Evolutionary conservation across 2,329 filamentous ascomycete species (phyloP).

Genomic region (Aspergillus chevalieri): DNA sequence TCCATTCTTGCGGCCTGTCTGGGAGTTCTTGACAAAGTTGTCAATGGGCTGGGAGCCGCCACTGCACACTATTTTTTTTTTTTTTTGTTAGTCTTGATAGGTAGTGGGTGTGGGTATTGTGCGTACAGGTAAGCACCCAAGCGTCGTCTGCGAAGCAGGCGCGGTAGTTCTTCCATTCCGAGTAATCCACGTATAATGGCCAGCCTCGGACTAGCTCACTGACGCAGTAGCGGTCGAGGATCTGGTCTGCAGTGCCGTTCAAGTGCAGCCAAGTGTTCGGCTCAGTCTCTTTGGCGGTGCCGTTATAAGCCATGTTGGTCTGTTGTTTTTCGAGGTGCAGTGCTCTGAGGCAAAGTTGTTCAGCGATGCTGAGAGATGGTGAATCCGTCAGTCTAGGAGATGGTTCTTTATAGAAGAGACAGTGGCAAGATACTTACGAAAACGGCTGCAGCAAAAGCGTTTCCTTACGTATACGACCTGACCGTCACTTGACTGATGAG

Average conservation of each 20-base stretch:
- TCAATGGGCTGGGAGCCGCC: not conserved
- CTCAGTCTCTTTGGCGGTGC: conserved; percentile 16
- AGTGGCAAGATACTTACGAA: no score
- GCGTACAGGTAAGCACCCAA: conserved; percentile 45
- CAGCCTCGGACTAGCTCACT: conserved; percentile 51
- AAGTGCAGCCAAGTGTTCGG: conserved; percentile 29
- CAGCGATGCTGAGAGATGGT: no score
- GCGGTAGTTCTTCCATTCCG: conserved; percentile 50
- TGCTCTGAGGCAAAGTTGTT: no score
- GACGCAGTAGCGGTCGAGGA: conserved; percentile 43
- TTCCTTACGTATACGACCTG: no score
- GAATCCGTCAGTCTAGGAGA: no score
- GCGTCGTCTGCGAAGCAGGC: conserved; percentile 41
- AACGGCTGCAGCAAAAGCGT: no score
- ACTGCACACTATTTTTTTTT: not conserved
- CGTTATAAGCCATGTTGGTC: conserved; percentile 18
- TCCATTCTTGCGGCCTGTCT: not conserved
- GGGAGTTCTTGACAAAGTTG: not conserved
- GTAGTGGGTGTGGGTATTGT: not conserved
- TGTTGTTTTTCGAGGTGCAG: no score
- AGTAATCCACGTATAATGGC: conserved; percentile 49
- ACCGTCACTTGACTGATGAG: no score
- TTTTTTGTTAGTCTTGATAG: not conserved
- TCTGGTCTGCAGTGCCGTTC: conserved; percentile 38
- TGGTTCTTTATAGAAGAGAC: no score